Evolutionary conservation across 2,329 filamentous ascomycete species (phyloP), one percentile per base, ranked within the genome.

Genomic region (Ophiostoma sp.): DNA sequence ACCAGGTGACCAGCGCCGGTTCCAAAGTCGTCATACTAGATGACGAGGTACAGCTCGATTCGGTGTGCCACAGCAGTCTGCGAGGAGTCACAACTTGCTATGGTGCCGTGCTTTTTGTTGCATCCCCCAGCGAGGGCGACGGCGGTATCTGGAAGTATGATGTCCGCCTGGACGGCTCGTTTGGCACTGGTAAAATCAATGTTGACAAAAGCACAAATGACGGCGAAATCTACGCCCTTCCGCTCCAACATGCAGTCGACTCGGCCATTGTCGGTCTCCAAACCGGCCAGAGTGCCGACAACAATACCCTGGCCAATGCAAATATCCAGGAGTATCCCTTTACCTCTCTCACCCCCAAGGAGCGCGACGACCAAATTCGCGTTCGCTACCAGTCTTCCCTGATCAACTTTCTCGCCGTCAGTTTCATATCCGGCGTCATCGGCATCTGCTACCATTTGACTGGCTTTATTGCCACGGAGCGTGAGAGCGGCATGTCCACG

Each of bases 361-460:
- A 95, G 79, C 86, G 90, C 15, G 81, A 86, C 5, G 83, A 87
- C 31, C 78, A 84, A 6, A 90, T 96, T 71, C 86, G 91, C 10
- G 81, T 84, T 11, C 78, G 85, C 4, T 97, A 93, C 77, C 92
- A 94, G 84, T 82, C 83, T 1, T 84, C 88, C 2, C 86, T 97
- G 71, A 89, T 91, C 75, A 87, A 90, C 74, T 91, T 92, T 73
- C 83, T 97, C 73, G 92, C 84, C 20, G 88, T 96, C 27, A 89
- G 89, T 0, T 93, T 96, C 76, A 88, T 96, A 75, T 87, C 93
- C 67, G 90, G 89, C 27, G 85, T 95, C 69, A 88, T 95, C 65
- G 92, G 92, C 69, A 86, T 97, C 35, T 90, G 89, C 52, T 97
- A 97, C 77, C 93, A 97, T 76, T 83, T 96, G 70, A 92, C 92